Conservation (phyloP, 176 grass and related monocot species). For the Musa acuminata region DNA sequence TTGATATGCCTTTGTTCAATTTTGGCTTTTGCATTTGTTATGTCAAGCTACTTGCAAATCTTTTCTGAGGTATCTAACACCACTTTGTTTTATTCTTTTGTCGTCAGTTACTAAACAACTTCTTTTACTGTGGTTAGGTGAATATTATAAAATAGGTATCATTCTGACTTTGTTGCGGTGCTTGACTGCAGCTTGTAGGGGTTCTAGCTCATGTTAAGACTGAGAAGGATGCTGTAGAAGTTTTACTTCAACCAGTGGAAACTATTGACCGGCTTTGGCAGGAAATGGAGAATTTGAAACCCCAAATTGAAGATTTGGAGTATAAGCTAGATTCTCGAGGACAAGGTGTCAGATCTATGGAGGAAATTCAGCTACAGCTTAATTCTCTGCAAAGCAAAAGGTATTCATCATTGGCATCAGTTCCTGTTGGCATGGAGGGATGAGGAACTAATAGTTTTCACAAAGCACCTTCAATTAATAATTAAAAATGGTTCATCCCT, state of each 20-base stretch:
- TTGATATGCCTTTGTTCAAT: not conserved
- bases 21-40: not conserved
- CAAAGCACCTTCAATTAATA: no score
- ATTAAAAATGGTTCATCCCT: no score
- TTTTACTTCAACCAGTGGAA: conserved; percentile 45
- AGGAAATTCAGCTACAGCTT: conserved; percentile 71
- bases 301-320: conserved; percentile 56
- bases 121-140: not conserved
- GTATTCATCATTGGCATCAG: conserved; percentile 17
- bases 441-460: no score
- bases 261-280: conserved; percentile 41
- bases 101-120: not conserved
- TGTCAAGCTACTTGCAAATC: not conserved
- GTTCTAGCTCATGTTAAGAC: conserved; percentile 76
- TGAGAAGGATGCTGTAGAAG: conserved; percentile 64
- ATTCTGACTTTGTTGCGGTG: conserved; percentile 17
- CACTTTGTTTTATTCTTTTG: not conserved
- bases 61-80: not conserved
- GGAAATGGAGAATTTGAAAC: conserved; percentile 47
- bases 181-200: conserved; percentile 51
- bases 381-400: conserved; percentile 68
- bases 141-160: not conserved
- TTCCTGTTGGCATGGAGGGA: no score
- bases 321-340: conserved; percentile 73
- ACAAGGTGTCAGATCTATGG: conserved; percentile 69